Base-by-base conservation (phyloP, 305 asterid species). In the Rubia tinctorum region DNA sequence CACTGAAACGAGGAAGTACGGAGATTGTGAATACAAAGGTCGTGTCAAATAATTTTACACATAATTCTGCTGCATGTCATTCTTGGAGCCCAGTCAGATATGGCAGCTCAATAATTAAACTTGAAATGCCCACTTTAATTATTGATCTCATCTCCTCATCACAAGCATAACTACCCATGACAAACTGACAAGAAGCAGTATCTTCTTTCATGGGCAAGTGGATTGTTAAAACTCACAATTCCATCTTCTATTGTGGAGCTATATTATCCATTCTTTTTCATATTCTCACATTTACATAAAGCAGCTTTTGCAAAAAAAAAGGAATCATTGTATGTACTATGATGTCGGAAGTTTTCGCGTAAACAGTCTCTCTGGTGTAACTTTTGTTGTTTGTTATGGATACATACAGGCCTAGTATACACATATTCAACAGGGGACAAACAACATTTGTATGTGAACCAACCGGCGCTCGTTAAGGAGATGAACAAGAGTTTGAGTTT, bases 391-490 rank as follows among this genome's bases (percentile, higher is more conserved):
- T 39, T 40, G 43, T 13, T 47, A 23, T 45, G 44, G 14, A 66
- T 67, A 75, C 43, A 14, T 14, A 39, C 88, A 91, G 97, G 97
- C 78, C 68, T 84, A 0, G 25, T 90, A 30, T 92, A 85, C 75
- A 87, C 86, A 45, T 92, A 92, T 70, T 88, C 96, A 51, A 83
- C 92, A 0, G 96, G 92, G 69, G 81, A 80, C 74, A 92, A 90
- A 75, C 97, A 88, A 69, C 97, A 92, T 85, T 78, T 92, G 80
- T 92, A 90, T 58, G 81, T 92, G 70, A 92, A 88, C 79, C 76
- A 88, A 47, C 92, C 93, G 0, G 92, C 85, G 60, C 55, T 92
- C 30, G 97, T 90, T 62, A 92, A 88, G 77, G 96, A 92, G 77
- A 86, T 92, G 92, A 88, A 85, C 77, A 87, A 84, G 7, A 84